phyloP scores from a whole-genome alignment of 495 filamentous ascomycete species.

The Neurospora sp. region DNA sequence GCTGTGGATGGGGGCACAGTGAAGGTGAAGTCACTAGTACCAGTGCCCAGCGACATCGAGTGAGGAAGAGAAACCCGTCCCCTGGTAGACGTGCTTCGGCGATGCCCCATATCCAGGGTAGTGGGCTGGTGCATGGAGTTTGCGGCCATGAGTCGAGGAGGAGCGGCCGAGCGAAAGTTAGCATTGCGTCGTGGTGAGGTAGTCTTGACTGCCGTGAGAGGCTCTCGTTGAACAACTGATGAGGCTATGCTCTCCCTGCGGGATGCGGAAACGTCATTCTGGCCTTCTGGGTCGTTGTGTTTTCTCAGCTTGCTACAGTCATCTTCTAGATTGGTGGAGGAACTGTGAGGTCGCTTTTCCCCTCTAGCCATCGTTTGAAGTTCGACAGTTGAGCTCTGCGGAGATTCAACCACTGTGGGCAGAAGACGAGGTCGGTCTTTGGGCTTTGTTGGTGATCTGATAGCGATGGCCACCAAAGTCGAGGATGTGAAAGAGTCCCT shows the following conservation, averaged over 20 bases:
- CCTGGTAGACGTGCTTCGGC: not conserved
- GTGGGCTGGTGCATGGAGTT: slow-evolving; percentile 11
- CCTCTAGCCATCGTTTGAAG: not conserved
- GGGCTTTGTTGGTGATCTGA: not conserved
- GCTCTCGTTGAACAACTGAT: not conserved
- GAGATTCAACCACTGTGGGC: not conserved
- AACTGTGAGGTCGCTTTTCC: slow-evolving; percentile 7
- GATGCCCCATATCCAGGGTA: not conserved
- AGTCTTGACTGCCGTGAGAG: not conserved
- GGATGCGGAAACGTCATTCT: not conserved
- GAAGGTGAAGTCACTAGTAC: not conserved
- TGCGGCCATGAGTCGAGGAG: not conserved
- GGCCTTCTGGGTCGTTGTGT: not conserved
- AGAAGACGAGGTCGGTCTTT: not conserved
- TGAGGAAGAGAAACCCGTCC: not conserved
- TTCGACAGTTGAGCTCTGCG: not conserved
- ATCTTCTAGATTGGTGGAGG: not conserved
- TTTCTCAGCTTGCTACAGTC: slow-evolving; percentile 6
- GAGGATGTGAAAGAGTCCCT: not conserved
- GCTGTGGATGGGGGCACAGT: not conserved
- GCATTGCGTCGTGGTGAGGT: slow-evolving; percentile 7
- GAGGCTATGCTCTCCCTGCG: not conserved
- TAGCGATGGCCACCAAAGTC: not conserved
- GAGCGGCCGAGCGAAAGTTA: not conserved
- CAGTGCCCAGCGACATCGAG: slow-evolving; percentile 10